A percentile compares a stretch with the other conserved stretches of the same genome.
phyloP scores from a whole-genome alignment of 2,329 filamentous ascomycete species.

The Aulographum hederae region DNA sequence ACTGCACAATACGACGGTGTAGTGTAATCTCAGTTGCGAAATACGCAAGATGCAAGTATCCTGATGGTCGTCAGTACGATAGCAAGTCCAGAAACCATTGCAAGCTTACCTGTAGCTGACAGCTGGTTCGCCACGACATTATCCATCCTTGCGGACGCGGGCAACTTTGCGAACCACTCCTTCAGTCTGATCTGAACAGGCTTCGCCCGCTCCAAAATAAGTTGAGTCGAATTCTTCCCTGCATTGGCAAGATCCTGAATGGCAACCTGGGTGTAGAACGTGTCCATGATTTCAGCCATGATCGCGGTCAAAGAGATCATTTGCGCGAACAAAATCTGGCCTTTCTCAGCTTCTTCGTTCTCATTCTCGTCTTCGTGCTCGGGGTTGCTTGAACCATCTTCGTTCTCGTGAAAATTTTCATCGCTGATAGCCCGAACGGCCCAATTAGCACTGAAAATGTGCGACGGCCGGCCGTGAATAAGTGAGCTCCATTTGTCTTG shows the following conservation, averaged over 20 bases:
- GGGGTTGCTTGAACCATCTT: slow-evolving; percentile 23
- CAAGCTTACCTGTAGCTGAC: slow-evolving; percentile 20
- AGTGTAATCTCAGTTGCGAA: slow-evolving; percentile 90
- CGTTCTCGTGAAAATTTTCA: slow-evolving; percentile 54
- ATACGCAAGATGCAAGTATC: slow-evolving; percentile 74
- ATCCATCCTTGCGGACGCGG: slow-evolving; percentile 47
- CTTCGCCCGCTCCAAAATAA: slow-evolving; percentile 59
- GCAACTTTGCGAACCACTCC: slow-evolving; percentile 63
- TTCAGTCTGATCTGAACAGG: slow-evolving; percentile 69
- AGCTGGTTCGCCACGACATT: slow-evolving; percentile 21
- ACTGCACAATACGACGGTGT: slow-evolving; percentile 6
- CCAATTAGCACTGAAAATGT: slow-evolving; percentile 56
- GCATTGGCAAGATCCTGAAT: slow-evolving; percentile 49
- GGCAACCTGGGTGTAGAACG: slow-evolving; percentile 66
- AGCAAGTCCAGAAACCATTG: too few species aligned
- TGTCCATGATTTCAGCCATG: slow-evolving; percentile 63
- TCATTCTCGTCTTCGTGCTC: slow-evolving; percentile 36
- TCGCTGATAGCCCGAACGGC: slow-evolving; percentile 47
- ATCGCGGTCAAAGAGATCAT: slow-evolving; percentile 61
- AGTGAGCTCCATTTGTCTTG: slow-evolving; percentile 86
- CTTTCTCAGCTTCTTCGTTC: slow-evolving; percentile 42
- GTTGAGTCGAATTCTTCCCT: slow-evolving; percentile 49
- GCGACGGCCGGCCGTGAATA: slow-evolving; percentile 70
- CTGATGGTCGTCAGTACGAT: too few species aligned
- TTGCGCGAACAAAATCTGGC: slow-evolving; percentile 52